A percentile compares a stretch with the other conserved stretches of the same genome.
Conservation (phyloP, 352 stramenopile species). For the Globisporangium nagaii region DNA sequence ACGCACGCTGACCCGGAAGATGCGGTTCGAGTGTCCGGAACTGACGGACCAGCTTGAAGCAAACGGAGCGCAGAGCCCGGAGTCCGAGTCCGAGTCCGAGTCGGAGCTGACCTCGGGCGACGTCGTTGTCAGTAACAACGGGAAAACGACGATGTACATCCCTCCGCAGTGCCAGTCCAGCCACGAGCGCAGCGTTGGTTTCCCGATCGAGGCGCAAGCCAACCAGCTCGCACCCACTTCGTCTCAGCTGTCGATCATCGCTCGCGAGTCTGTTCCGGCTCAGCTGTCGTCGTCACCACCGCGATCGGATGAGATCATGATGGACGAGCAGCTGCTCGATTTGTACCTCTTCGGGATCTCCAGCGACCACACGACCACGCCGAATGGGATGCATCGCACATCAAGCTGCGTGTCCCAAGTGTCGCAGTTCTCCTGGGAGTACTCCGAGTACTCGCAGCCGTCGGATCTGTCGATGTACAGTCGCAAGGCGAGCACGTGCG, state of each 20-base stretch:
- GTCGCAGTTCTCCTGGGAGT: slow-evolving; percentile 17
- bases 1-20: slow-evolving; percentile 11
- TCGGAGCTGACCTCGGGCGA: not conserved
- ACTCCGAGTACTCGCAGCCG: slow-evolving; percentile 19
- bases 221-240: not conserved
- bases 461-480: slow-evolving; percentile 34
- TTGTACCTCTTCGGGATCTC: slow-evolving; percentile 56
- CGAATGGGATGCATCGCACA: not conserved
- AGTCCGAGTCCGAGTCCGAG: not conserved
- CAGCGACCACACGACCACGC: slow-evolving; percentile 11
- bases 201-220: not conserved
- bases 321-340: slow-evolving; percentile 58
- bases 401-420: slow-evolving; percentile 20
- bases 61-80: not conserved
- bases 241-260: not conserved
- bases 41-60: slow-evolving; percentile 5
- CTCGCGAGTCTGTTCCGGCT: not conserved
- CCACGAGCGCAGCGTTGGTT: not conserved
- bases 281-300: not conserved
- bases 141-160: slow-evolving; percentile 50
- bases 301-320: slow-evolving; percentile 20
- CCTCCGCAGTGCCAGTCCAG: slow-evolving; percentile 14
- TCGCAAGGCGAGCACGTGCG: slow-evolving; percentile 43
- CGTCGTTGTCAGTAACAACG: slow-evolving; percentile 34
- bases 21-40: slow-evolving; percentile 22